These are phyloP conservation scores for Pythium brachiatum DNA, from an alignment of 352 stramenopile species.

Conservation along the genomic window DNA sequence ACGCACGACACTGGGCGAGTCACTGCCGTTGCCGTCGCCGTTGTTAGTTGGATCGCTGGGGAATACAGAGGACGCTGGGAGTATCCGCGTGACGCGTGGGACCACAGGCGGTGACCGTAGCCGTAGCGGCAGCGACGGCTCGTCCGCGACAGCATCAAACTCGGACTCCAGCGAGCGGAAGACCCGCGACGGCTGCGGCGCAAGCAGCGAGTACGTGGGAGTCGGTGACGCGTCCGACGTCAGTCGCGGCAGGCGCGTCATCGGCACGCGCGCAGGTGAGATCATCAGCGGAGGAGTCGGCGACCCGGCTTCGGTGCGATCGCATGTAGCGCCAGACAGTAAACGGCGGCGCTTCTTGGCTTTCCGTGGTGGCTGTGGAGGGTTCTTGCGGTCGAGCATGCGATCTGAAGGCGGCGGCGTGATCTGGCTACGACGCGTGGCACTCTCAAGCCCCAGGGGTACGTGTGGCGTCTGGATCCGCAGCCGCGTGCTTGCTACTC, in stretches of 20 bases:
- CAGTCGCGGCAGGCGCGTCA: conserved; percentile 7
- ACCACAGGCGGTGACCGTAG: conserved; percentile 49
- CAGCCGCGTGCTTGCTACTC: not conserved
- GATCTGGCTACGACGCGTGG: conserved; percentile 34
- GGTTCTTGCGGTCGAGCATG: conserved; percentile 67
- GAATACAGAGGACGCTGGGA: not conserved
- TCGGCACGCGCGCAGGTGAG: conserved; percentile 15
- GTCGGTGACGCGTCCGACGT: conserved; percentile 16
- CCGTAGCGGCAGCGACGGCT: conserved; percentile 34
- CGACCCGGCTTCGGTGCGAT: not conserved
- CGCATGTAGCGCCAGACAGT: not conserved
- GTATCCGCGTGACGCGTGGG: conserved; percentile 39
- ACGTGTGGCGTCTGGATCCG: conserved; percentile 9
- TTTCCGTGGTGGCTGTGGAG: conserved; percentile 51
- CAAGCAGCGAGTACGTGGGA: conserved; percentile 26
- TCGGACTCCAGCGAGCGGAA: conserved; percentile 67
- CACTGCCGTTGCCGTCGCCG: not conserved
- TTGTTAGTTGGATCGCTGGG: not conserved
- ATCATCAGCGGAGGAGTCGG: conserved; percentile 16
- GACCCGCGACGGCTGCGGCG: conserved; percentile 27
- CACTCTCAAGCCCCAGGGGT: conserved; percentile 11
- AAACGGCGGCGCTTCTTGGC: conserved; percentile 32
- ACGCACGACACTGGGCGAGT: not conserved
- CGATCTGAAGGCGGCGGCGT: conserved; percentile 61
- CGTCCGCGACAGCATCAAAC: conserved; percentile 62